Evolutionary conservation across 2,329 filamentous ascomycete species (phyloP), one percentile per base, ranked within the genome.

Genomic region (Apiospora phragmitis): DNA sequence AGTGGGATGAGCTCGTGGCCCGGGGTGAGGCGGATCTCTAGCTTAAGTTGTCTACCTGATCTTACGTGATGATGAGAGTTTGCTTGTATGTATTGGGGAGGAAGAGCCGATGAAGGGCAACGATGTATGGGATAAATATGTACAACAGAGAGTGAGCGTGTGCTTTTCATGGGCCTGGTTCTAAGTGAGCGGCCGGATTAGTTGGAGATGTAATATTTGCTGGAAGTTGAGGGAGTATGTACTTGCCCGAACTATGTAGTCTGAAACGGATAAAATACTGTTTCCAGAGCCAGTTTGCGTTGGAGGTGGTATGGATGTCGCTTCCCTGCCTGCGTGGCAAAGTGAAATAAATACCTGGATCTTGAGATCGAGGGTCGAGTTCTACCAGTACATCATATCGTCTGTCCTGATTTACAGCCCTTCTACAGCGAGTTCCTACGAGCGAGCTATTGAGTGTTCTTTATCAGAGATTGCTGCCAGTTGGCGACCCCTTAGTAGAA

Each of bases 1-100:
- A 87, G 71, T 91, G 87, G 85, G 83, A 88, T 70, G 82, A 85
- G 69, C 77, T 87, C 67, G 76, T 80, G 42, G 73, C 76, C 21
- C 71, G 78, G 43, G 76, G 73, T 41, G 67, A 70, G 49, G 42
- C 42, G 7, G 41, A 45, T 45, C 14, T 67, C 11, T 67, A 62
- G 68, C 47, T 21, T 21, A 12, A n/a, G 18, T 2, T 35, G 32
- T n/a, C 49, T 32, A 55, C 26, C 29, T n/a, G 18, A 24, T 62
- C 1, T 38, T 38, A 62, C 32, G 32, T 38, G 29, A 38, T 38
- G 32, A 62, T 38, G 55, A 62, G 55, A 62, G 29, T n/a, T 62
- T 38, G 29, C 32, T 62, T 38, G 29, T n/a, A 24, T 7, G 29
- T 24, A 38, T 24, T n/a, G 4, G 11, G 32, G 14, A 55, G 9